Evolutionary conservation across 1,139 yeast genomes (phyloP).

Genomic region (Blastobotrys illinoisensis): DNA sequence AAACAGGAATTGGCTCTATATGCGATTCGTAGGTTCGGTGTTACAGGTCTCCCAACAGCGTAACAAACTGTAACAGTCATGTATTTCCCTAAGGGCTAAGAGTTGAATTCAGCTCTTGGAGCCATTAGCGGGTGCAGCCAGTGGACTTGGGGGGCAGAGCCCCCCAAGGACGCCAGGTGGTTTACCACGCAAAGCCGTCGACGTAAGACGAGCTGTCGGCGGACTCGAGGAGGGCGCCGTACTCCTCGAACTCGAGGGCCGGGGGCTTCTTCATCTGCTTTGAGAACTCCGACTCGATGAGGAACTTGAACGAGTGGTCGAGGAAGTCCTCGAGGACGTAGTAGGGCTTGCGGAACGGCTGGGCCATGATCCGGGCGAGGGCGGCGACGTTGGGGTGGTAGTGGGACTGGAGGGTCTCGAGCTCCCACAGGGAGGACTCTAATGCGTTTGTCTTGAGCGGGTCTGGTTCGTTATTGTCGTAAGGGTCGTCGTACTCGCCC

Average conservation of each 20-base stretch:
- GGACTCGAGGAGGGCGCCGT: not conserved
- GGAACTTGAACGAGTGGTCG: constrained; percentile 79
- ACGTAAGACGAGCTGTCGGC: not conserved
- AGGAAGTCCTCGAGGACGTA: constrained; percentile 91
- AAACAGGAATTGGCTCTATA: not conserved
- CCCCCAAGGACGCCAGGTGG: too few species aligned
- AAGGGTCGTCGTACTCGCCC: constrained; percentile 55
- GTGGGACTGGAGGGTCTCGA: constrained; percentile 75
- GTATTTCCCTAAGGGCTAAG: too few species aligned
- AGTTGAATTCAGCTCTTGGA: too few species aligned
- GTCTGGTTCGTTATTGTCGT: constrained; percentile 53
- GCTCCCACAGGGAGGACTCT: constrained; percentile 87
- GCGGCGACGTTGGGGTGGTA: constrained; percentile 96
- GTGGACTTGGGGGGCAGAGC: too few species aligned
- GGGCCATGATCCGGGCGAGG: constrained; percentile 77
- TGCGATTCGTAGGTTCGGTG: too few species aligned
- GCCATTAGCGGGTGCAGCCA: too few species aligned
- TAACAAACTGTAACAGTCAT: too few species aligned
- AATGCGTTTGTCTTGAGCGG: constrained; percentile 79
- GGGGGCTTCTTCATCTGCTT: constrained; percentile 67
- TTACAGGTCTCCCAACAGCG: too few species aligned
- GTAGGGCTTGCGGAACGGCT: constrained; percentile 81
- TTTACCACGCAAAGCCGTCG: not conserved
- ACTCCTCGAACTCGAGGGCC: constrained; percentile 69
- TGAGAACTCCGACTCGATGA: constrained; percentile 67